Conservation (phyloP, 257 asterid genomes). For the Verbena officinalis region DNA sequence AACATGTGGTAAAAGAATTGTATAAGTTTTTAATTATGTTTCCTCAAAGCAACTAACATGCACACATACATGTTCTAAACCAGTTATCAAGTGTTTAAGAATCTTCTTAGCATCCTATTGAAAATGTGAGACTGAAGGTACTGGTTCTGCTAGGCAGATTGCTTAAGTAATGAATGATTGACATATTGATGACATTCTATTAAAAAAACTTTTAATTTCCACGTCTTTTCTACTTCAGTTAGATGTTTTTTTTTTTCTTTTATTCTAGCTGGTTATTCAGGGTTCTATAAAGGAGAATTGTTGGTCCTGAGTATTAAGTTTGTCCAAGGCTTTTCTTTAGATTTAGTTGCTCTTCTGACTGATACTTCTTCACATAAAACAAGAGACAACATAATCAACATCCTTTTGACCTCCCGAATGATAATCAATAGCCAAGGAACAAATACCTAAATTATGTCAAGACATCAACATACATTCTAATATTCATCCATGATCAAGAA, state of each 20-base stretch:
- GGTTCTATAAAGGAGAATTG: not conserved
- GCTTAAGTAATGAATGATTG: not conserved
- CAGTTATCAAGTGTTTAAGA: constrained; percentile 13
- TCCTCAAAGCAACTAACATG: constrained; percentile 10
- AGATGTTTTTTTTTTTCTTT: constrained; percentile 23
- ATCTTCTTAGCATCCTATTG: constrained; percentile 15
- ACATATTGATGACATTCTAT: constrained; percentile 9
- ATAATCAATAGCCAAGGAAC: constrained; percentile 31
- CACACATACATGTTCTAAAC: not conserved
- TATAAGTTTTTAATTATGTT: not conserved
- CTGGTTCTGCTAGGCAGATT: not conserved
- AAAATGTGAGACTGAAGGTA: constrained; percentile 9
- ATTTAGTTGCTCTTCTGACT: constrained; percentile 26
- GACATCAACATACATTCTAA: constrained; percentile 2
- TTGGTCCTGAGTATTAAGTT: constrained; percentile 24
- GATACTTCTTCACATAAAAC: constrained; percentile 15
- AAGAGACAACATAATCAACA: constrained; percentile 19
- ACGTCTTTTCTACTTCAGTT: not conserved
- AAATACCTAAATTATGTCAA: constrained; percentile 27
- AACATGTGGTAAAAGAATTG: too few species aligned
- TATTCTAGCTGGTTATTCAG: constrained; percentile 17
- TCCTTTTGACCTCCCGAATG: constrained; percentile 12
- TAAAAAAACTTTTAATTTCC: constrained; percentile 5
- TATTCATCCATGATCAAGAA: constrained; percentile 16
- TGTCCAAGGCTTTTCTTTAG: constrained; percentile 22